Conservation (phyloP, 2,329 filamentous ascomycete species). For the Aspergillus niger region DNA sequence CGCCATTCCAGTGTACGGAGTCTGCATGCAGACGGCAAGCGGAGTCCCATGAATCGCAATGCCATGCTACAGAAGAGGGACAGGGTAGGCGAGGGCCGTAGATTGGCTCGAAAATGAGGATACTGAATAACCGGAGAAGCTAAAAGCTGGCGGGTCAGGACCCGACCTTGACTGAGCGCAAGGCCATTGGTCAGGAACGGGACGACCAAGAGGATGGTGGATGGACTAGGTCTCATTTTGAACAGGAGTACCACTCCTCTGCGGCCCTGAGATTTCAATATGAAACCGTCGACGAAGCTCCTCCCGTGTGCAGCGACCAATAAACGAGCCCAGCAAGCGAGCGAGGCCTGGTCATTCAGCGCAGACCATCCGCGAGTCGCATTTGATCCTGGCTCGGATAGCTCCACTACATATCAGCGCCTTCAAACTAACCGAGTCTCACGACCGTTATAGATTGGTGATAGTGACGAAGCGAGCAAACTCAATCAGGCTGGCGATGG, state of each 20-base stretch:
- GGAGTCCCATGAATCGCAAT: not conserved
- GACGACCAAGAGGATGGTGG: slow-evolving; percentile 15
- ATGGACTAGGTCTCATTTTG: slow-evolving; percentile 27
- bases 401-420: slow-evolving; percentile 1
- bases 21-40: not conserved
- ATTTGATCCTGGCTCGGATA: not conserved
- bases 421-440: not conserved
- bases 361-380: slow-evolving; percentile 3
- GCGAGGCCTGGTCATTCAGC: not conserved
- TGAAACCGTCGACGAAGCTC: slow-evolving; percentile 22
- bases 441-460: not conserved
- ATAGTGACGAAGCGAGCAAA: not conserved
- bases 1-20: not conserved
- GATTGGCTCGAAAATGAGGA: slow-evolving; percentile 15
- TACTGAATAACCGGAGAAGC: slow-evolving; percentile 9
- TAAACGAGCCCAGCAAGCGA: not conserved
- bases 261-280: slow-evolving; percentile 18
- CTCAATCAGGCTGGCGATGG: not conserved
- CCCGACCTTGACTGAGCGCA: not conserved
- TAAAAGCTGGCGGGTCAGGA: not conserved
- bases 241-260: slow-evolving; percentile 15
- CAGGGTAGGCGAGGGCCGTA: not conserved
- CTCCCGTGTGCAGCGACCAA: slow-evolving; percentile 16
- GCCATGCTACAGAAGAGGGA: not conserved
- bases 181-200: slow-evolving; percentile 16